Conservation (phyloP, 1,139 yeast genomes). For the Suhomyces guaymorum region DNA sequence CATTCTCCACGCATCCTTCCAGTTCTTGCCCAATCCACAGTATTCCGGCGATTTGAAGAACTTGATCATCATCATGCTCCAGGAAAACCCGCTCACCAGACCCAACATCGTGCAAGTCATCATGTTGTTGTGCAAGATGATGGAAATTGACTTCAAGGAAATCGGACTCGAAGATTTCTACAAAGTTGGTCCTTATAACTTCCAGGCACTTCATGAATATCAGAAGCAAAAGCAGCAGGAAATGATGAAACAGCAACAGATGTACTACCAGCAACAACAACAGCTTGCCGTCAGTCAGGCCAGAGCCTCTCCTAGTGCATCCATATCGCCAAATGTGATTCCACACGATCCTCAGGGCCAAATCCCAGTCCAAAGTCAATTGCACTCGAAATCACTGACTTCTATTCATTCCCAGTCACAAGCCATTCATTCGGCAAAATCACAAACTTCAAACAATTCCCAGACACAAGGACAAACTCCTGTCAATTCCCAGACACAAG, state of each 20-base stretch:
- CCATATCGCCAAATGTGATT: constrained; percentile 4
- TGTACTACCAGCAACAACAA: constrained; percentile 32
- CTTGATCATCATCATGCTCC: constrained; percentile 74
- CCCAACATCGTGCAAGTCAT: constrained; percentile 81
- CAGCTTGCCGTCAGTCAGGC: constrained; percentile 11
- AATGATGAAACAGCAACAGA: constrained; percentile 37
- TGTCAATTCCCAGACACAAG: too few relatives aligned
- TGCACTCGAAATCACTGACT: too few relatives aligned
- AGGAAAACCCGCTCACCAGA: constrained; percentile 75
- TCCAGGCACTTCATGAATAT: constrained; percentile 48
- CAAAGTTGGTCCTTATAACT: constrained; percentile 42
- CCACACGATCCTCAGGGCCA: constrained; percentile 3
- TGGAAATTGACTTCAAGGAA: constrained; percentile 30
- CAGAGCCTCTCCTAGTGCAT: constrained; percentile 7
- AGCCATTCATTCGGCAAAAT: too few relatives aligned
- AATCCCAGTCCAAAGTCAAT: constrained; percentile 2
- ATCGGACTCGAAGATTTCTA: constrained; percentile 40
- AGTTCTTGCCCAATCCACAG: constrained; percentile 56
- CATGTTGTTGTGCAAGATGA: constrained; percentile 37
- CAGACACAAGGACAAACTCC: too few relatives aligned
- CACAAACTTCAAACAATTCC: too few relatives aligned
- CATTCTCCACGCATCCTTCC: constrained; percentile 64
- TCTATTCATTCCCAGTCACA: too few relatives aligned
- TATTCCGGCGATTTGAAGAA: constrained; percentile 67
- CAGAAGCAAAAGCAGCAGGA: constrained; percentile 44